Conservation (phyloP, 2,329 filamentous ascomycete species). For the Knufia fluminis region DNA sequence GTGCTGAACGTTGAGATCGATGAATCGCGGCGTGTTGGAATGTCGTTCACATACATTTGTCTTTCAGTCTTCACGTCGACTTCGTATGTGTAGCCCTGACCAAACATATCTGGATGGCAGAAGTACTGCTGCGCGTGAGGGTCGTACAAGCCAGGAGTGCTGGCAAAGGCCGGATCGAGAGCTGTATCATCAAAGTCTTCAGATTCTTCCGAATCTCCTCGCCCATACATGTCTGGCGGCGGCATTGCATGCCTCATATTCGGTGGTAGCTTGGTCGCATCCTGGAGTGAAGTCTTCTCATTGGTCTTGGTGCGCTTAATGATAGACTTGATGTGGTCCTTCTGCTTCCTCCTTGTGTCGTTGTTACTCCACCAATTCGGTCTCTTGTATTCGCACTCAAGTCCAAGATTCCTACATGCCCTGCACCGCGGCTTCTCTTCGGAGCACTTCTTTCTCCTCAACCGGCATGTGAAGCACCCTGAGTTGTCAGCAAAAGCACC, state of each 20-base stretch:
- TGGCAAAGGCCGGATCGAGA: conserved; percentile 59
- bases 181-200: conserved; percentile 50
- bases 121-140: conserved; percentile 34
- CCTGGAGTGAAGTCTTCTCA: conserved; percentile 56
- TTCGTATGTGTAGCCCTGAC: conserved; percentile 62
- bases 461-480: conserved; percentile 60
- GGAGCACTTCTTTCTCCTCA: conserved; percentile 62
- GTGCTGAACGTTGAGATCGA: conserved; percentile 88
- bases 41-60: conserved; percentile 86
- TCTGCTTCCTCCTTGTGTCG: conserved; percentile 73
- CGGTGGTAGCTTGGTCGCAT: conserved; percentile 48
- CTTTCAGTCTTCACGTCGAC: conserved; percentile 93
- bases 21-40: conserved; percentile 75
- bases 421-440: conserved; percentile 56
- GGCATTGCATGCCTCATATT: conserved; percentile 59
- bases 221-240: conserved; percentile 62
- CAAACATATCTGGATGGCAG: conserved; percentile 48
- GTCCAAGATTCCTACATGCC: conserved; percentile 61
- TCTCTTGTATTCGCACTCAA: conserved; percentile 91
- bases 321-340: conserved; percentile 88
- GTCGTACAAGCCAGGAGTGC: conserved; percentile 32
- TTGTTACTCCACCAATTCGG: conserved; percentile 97
- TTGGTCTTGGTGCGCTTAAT: conserved; percentile 95
- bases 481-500: conserved; percentile 6
- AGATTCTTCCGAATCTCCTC: conserved; percentile 71